Base-by-base conservation (phyloP, 768 basidiomycete genomes). In the Podaxis rugospora region DNA sequence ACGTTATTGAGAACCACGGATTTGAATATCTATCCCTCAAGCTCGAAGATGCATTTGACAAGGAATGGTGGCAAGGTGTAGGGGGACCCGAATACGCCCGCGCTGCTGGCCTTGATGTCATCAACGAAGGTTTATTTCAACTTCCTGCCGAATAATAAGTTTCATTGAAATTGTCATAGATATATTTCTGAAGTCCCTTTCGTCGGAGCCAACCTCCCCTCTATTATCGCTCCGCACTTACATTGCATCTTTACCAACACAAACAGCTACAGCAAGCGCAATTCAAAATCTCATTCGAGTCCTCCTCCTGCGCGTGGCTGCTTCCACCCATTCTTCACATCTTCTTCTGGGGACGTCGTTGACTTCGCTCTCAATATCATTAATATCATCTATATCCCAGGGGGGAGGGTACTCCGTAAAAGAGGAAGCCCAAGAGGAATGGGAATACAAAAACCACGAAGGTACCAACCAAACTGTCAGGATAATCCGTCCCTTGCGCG, bases 281-380 rank as follows among this genome's bases (percentile, higher is more conserved):
- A 75, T 92, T 50, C 79, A 81, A 49, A 82, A 75, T 16, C 75
- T 93, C 13, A 79, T 79, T 56, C 84, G 90, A 18, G 72, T 92
- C n/a, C 76, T 94, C 11, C 76, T 93, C 25, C 74, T 92, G 16
- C 79, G 90, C 65, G 86, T 88, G 0, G 86, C 92, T 4, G 72
- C 74, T 25, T 76, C 80, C 1, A 80, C 76, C 3, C 69, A 71
- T 3, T 85, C 85, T n/a, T 92, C 92, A 0, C 91, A 93, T 69
- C 76, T 93, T 14, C 76, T 93, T 13, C 79, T 93, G 11, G 92
- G 92, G 63, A 88, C 90, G 13, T 87, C 86, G 1, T 74, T 92
- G n/a, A 93, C 92, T 1, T 85, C 87, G 0, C 76, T 93, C 0
- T 90, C 92, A 0, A 80, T 93, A 35, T 82, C 84, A 21, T 73